Evolutionary conservation across 176 grass and related monocot genomes (phyloP).

Genomic region (bread wheat (Triticum aestivum)): IWGSC_CS_RefSeq_v2.1 NC_057811.1:108969387-108969886

Average conservation of each 20-base stretch:
- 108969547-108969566: constrained; percentile 97
- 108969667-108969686: constrained; percentile 94
- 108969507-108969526: constrained; percentile 43
- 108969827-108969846: constrained; percentile 6
- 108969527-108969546: constrained; percentile 91
- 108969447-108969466: constrained; percentile 52
- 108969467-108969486: constrained; percentile 15
- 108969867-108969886: constrained; percentile 15
- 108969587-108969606: constrained; percentile 95
- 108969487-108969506: constrained; percentile 19
- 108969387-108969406: constrained; percentile 98
- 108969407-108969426: constrained; percentile 85
- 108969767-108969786: constrained; percentile 3
- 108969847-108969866: not conserved
- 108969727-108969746: constrained; percentile 19
- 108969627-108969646: constrained; percentile 92
- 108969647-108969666: constrained; percentile 95
- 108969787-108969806: constrained; percentile 1
- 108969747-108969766: constrained; percentile 11
- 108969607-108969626: constrained; percentile 75
- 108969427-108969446: constrained; percentile 82
- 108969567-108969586: constrained; percentile 95
- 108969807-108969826: constrained; percentile 26
- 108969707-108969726: constrained; percentile 20
- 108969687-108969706: constrained; percentile 16